Percentiles rank a stretch among this genome's conserved stretches.
phyloP scores from a whole-genome alignment of 306 rosid genomes.

The Citrullus colocynthis region DNA sequence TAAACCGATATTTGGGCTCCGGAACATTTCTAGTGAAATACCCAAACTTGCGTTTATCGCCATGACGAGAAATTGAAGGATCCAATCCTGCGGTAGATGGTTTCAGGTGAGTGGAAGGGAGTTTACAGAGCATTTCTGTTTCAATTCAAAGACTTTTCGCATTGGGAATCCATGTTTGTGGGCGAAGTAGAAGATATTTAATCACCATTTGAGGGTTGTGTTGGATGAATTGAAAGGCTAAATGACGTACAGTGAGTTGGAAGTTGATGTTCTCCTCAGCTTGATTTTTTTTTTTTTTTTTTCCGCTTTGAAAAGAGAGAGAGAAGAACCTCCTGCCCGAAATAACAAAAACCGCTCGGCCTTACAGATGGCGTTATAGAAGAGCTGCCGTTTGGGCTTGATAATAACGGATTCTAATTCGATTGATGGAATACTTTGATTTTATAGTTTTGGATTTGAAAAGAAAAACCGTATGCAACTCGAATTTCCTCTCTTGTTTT shows the following conservation, averaged over 20 bases:
- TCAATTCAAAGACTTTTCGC: neutral
- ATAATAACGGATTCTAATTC: neutral
- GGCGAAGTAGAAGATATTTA: neutral
- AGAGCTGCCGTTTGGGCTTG: neutral
- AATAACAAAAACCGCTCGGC: neutral
- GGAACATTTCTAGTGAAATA: slow-evolving; percentile 19
- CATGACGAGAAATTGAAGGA: slow-evolving; percentile 21
- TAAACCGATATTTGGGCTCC: slow-evolving; percentile 39
- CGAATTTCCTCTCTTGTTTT: no score
- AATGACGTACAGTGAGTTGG: neutral
- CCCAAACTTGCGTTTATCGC: slow-evolving; percentile 15
- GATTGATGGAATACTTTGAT: no score
- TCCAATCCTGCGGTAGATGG: slow-evolving; percentile 19
- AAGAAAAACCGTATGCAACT: no score
- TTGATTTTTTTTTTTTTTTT: neutral
- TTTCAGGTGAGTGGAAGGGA: slow-evolving; percentile 30
- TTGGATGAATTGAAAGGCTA: neutral
- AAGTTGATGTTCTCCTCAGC: neutral
- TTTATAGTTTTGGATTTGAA: no score
- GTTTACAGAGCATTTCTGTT: slow-evolving; percentile 35
- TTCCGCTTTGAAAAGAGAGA: neutral
- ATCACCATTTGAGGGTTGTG: neutral
- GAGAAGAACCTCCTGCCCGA: neutral
- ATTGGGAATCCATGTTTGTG: neutral
- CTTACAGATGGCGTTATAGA: neutral